Base-by-base conservation (phyloP, 2,329 filamentous ascomycete genomes). In the Talaromyces sp. region DNA sequence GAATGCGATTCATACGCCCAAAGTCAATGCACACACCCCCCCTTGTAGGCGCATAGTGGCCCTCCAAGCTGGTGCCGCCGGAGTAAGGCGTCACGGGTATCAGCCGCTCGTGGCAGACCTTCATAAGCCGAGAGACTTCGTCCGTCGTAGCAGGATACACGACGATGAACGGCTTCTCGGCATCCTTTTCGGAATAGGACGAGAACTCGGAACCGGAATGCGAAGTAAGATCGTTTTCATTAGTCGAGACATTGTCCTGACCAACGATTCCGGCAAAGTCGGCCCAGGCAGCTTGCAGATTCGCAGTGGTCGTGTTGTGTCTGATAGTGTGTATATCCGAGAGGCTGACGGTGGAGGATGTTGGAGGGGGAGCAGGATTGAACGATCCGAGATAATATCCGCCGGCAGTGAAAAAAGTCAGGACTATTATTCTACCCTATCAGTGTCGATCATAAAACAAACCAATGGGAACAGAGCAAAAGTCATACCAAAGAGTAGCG, bases 11-110 rank as follows among this genome's bases (percentile, higher is more conserved):
- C 93, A 97, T 96, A 64, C 88, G 85, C 57, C 84, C 83, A 74
- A 96, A 96, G 75, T 96, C 91, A 69, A 97, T 84, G 68, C 90
- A 94, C 34, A 96, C 86, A 23, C 93, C 93, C 61, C 91, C 89
- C 66, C 87, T 81, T 16, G 92, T 96, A 2, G 92, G 86, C 1
- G 91, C 87, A 75, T 90, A 96, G 75, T 96, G 91, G 1, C 93
- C 93, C 76, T 97, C 93, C 34, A 97, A 80, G 69, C 89, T 93
- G 7, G 93, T 96, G 36, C 93, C 93, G 51, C 93, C 93, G 61
- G 89, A 92, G 78, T 92, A 96, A 2, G 88, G 89, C 3, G 91
- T 93, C 28, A 96, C 91, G 5, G 93, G 93, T 65, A 97, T 95
- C 61, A 83, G 83, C 47, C 93, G 83, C 70, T 81, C 76, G 74